phyloP scores from a whole-genome alignment of 2,329 filamentous ascomycete genomes.

The Arachnomyces sp. region DNA sequence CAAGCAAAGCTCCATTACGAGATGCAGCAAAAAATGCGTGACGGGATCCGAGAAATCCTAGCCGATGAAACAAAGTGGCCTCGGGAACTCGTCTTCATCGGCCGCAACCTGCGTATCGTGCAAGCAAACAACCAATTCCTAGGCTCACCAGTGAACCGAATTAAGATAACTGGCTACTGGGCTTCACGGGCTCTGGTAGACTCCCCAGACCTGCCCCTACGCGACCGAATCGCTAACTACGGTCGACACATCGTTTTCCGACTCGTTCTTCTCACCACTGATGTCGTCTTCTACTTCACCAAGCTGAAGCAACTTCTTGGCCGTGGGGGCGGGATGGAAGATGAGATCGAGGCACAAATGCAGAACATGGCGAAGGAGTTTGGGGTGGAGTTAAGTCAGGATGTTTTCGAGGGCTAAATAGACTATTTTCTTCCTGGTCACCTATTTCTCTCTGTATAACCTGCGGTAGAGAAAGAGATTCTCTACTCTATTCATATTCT shows the following conservation, averaged over 20 bases:
- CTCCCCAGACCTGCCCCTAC: slow-evolving; percentile 54
- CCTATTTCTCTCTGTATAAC: too few relatives aligned
- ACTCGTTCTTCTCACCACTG: slow-evolving; percentile 63
- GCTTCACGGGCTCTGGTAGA: slow-evolving; percentile 76
- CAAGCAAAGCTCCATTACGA: slow-evolving; percentile 59
- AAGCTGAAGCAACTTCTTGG: slow-evolving; percentile 70
- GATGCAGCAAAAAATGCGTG: slow-evolving; percentile 65
- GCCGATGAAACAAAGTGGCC: slow-evolving; percentile 83
- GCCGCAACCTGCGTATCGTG: slow-evolving; percentile 83
- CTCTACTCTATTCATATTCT: too few relatives aligned
- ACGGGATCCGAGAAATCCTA: slow-evolving; percentile 69
- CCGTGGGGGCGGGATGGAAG: slow-evolving; percentile 78
- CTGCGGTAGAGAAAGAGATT: too few relatives aligned
- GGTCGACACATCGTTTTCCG: slow-evolving; percentile 77
- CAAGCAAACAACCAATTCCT: slow-evolving; percentile 90
- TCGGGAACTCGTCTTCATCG: slow-evolving; percentile 84
- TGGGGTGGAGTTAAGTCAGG: slow-evolving; percentile 82
- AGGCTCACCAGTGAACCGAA: slow-evolving; percentile 76
- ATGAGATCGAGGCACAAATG: slow-evolving; percentile 85
- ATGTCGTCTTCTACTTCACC: slow-evolving; percentile 75
- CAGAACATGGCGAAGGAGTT: slow-evolving; percentile 79
- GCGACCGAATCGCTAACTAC: slow-evolving; percentile 58
- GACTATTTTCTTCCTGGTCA: not conserved
- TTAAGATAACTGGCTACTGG: slow-evolving; percentile 92
- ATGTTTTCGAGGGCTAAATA: slow-evolving; percentile 70